Conservation (phyloP, 2,329 filamentous ascomycete genomes). For the Plectosphaerella plurivora region DNA sequence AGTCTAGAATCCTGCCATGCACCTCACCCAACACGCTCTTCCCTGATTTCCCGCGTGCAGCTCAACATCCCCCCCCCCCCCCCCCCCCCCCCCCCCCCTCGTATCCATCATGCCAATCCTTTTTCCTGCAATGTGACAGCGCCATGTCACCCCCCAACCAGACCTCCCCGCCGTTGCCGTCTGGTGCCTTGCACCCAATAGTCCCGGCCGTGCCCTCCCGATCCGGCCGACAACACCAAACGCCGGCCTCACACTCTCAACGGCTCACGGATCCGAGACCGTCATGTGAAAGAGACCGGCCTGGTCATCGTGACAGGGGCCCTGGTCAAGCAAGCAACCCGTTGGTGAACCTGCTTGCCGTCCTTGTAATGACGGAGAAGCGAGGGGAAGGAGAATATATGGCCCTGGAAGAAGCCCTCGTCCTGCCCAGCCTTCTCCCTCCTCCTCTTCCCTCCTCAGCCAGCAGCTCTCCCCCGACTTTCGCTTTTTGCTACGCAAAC, state of each 20-base stretch:
- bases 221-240: background rate
- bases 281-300: background rate
- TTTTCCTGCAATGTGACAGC: background rate
- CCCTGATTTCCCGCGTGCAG: background rate
- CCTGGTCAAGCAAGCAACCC: too few species aligned
- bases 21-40: background rate
- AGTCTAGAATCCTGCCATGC: background rate
- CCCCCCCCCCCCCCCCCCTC: background rate
- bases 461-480: too few species aligned
- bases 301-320: too few species aligned
- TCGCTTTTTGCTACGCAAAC: too few species aligned
- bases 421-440: too few species aligned
- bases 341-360: too few species aligned
- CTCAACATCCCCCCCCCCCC: background rate
- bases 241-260: too few species aligned
- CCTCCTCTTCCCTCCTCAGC: too few species aligned
- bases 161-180: background rate
- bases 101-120: background rate
- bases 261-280: too few species aligned
- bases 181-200: background rate
- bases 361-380: too few species aligned
- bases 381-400: too few species aligned
- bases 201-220: background rate
- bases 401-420: too few species aligned
- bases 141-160: background rate